Conservation (phyloP, 83 land plant genomes). For the Picea abies region DNA sequence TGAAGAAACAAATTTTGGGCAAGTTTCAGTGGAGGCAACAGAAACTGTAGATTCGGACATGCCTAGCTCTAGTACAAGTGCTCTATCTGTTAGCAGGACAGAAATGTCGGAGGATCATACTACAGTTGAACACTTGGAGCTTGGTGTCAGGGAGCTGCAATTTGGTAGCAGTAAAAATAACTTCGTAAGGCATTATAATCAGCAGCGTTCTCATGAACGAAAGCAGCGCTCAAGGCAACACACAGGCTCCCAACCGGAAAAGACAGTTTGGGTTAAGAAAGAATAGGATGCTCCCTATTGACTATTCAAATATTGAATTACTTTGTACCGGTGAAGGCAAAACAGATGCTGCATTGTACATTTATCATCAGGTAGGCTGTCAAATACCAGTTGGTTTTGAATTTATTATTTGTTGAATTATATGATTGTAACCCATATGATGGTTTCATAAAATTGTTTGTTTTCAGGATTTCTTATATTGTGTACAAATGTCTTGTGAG, state of each 20-base stretch:
- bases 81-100: background rate
- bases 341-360: too few relatives aligned
- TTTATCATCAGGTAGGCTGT: too few relatives aligned
- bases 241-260: background rate
- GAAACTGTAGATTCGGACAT: background rate
- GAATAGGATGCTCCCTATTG: background rate
- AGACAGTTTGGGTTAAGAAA: conserved; percentile 11
- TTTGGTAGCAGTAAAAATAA: background rate
- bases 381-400: too few relatives aligned
- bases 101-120: background rate
- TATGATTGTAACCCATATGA: too few relatives aligned
- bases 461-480: too few relatives aligned
- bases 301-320: too few relatives aligned
- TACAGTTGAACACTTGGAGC: background rate
- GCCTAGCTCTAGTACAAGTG: conserved; percentile 9
- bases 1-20: background rate
- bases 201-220: background rate
- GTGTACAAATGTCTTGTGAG: too few relatives aligned
- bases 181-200: background rate
- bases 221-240: background rate
- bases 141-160: too few relatives aligned
- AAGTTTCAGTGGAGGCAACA: background rate
- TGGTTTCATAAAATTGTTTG: too few relatives aligned
- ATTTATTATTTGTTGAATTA: too few relatives aligned
- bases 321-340: too few relatives aligned